Base-by-base conservation (phyloP, 352 stramenopile species). In the Globisporangium nagaii region DNA sequence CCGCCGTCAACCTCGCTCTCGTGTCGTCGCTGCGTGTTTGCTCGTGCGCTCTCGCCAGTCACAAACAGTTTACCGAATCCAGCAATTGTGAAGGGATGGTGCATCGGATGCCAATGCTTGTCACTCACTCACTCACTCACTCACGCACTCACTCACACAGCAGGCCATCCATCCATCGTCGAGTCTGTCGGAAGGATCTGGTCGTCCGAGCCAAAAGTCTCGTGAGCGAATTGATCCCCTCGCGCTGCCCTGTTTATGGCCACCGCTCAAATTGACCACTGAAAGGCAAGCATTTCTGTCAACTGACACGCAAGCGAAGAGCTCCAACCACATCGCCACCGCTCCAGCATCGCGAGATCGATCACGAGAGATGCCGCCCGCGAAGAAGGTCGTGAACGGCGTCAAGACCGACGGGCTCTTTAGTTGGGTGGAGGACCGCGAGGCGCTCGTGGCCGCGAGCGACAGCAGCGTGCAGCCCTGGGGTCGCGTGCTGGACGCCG, bases 401-500 rank as follows among this genome's bases (percentile, higher is more conserved):
- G 47, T 55, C 42, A 79, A 77, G 68, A 73, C 75, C n/a, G 83
- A 91, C 46, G 70, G 65, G 19, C 75, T 93, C 39, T 93, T 93
- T 61, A 65, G 68, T 15, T 85, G 73, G 66, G 73, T 93, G 53
- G 83, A 93, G 64, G 53, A 79, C 46, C 75, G 71, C 52, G 79
- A 90, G 53, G 53, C 47, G n/a, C 20, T 45, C 27, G n/a, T 45
- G 19, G 46, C 40, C 50, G 67, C 42, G 17, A n/a, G 71, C 44
- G 40, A 53, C 32, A 28, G 44, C 49, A 22, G n/a, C n/a, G n/a
- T n/a, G n/a, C n/a, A n/a, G 46, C 63, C 42, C 10, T 90, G 73
- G 76, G 79, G 77, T 0, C 79, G 67, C 37, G 80, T 97, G 37
- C 71, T 98, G 3, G 91, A 98, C 71, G 78, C 89, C 2, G 91